These are phyloP conservation scores for Fraxinus albicans DNA, from an alignment of 305 asterid genomes.

Conservation along the genomic window DNA sequence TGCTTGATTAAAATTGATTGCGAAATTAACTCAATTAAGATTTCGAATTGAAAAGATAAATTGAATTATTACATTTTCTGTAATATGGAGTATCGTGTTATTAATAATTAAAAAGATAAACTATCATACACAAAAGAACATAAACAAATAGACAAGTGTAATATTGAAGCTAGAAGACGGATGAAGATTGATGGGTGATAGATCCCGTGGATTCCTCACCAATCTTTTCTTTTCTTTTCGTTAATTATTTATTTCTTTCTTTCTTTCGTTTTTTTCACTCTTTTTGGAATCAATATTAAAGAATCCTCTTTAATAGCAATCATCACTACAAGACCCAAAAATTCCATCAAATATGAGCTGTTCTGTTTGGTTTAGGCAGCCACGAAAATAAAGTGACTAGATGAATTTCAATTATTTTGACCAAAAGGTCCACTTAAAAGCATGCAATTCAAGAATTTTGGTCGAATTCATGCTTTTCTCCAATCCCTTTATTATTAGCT, in stretches of 20 bases:
- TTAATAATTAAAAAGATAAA: not conserved
- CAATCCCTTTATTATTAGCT: slow-evolving; percentile 43
- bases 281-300: not conserved
- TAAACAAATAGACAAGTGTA: not conserved
- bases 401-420: not conserved
- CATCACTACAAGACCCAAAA: slow-evolving; percentile 5
- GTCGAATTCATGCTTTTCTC: slow-evolving; percentile 29
- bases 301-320: slow-evolving; percentile 15
- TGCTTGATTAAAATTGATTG: not conserved
- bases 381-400: not conserved
- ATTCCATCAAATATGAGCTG: slow-evolving; percentile 22
- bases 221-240: not conserved
- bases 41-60: not conserved
- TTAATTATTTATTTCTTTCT: not conserved
- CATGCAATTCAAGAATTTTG: not conserved
- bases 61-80: not conserved
- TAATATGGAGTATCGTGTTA: not conserved
- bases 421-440: slow-evolving; percentile 11
- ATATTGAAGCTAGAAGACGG: not conserved
- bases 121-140: not conserved
- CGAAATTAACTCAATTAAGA: not conserved
- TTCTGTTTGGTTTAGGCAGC: slow-evolving; percentile 12
- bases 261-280: no score
- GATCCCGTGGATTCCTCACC: not conserved
- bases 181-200: not conserved